Base-by-base conservation (phyloP, 768 basidiomycete species). In the Suillus paluster region DNA sequence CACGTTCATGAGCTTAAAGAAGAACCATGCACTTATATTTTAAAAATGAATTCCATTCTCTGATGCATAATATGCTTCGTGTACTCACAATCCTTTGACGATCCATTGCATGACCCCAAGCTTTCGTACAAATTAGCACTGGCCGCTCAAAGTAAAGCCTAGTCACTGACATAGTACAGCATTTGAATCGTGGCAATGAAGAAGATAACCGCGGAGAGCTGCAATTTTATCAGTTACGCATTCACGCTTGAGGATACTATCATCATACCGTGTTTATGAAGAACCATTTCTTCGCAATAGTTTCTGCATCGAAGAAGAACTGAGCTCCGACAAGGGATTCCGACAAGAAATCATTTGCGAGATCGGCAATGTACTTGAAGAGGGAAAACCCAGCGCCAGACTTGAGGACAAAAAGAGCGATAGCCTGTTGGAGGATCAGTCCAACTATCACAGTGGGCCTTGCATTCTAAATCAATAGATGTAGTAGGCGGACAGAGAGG, bases 61-160 rank as follows among this genome's bases (percentile, higher is more conserved):
- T 10, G 6, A 49, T n/a, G 56, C 17, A 10, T 9, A 49, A 62
- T 57, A n/a, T 15, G 64, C 25, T 44, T 50, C 57, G 41, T 15
- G 25, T 48, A 73, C 87, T 66, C 63, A 90, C 89, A 97, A 95
- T 73, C 92, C 81, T 68, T 84, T 85, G 75, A 97, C 86, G 68
- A 97, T 75, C 94, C 95, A 97, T 79, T 95, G 93, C 93, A 97
- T 95, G 36, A 92, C 90, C 55, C 94, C 92, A 58, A 93, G 77
- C 75, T 82, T 65, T 15, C 39, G 9, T 4, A 21, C 65, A 27
- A 64, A 36, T 48, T n/a, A 58, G 38, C 11, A 38, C 17, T 19
- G 17, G 12, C 44, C 25, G 49, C 23, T 4, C 63, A 5, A 15
- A 30, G 23, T 9, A 45, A n/a, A 15, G 27, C 3, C 49, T 27